A percentile compares a stretch with the other conserved stretches of the same genome.
Evolutionary conservation across 306 rosid genomes (phyloP).

Genomic region (Quercus suber): DNA sequence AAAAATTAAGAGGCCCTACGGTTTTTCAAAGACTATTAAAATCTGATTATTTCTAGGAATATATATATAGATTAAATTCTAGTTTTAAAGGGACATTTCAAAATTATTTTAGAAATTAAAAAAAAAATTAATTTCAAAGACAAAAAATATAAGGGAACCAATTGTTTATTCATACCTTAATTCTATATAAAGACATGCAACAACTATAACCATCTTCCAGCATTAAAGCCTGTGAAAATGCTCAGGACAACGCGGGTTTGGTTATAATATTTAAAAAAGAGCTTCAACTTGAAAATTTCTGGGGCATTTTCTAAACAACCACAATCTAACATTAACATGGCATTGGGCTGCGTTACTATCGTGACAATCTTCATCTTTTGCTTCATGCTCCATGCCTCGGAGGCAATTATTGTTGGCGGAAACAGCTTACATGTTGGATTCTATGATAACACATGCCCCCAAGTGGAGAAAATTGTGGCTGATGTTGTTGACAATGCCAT

Average conservation of each 20-base stretch:
- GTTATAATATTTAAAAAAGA: neutral
- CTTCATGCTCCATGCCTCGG: neutral
- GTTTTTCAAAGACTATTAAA: no score
- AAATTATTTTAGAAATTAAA: no score
- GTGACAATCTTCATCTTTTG: slow-evolving; percentile 9
- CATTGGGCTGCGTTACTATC: neutral
- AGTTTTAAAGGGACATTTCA: no score
- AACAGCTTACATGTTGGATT: slow-evolving; percentile 25
- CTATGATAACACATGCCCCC: slow-evolving; percentile 41
- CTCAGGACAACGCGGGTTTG: neutral
- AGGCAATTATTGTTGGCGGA: neutral
- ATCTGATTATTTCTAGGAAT: no score
- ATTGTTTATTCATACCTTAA: no score
- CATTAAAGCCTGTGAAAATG: neutral
- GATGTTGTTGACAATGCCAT: neutral
- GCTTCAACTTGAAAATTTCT: neutral
- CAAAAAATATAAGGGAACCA: no score
- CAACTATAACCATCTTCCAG: neutral
- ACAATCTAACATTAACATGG: neutral
- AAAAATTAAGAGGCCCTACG: no score
- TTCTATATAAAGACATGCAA: no score
- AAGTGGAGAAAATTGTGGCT: slow-evolving; percentile 41
- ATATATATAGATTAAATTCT: no score
- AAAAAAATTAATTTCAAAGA: no score
- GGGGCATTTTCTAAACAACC: slow-evolving; percentile 3